Base-by-base conservation (phyloP, 805 yeast genomes). In the Candida alai region DNA sequence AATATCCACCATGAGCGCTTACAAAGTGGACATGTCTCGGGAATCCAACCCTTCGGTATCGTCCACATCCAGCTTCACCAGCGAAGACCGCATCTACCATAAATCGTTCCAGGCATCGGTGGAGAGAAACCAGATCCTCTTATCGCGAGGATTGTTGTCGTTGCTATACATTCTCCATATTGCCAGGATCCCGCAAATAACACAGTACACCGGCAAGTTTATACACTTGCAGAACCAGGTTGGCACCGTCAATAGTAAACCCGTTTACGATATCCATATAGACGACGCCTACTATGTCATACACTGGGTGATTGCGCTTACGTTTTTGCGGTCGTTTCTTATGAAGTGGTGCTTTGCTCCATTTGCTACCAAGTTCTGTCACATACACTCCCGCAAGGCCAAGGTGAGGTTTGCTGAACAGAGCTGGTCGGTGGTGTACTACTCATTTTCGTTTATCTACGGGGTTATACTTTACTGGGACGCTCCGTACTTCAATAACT, bases 381-480 rank as follows among this genome's bases (percentile, higher is more conserved):
- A 73, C 16, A 76, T 84, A 31, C 56, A 56, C 24, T 58, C 69
- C 2, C 55, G 53, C 11, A 79, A 77, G 47, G 73, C 81, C 1
- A 62, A 68, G 15, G 74, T 74, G 36, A 71, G 96, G 38, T 87
- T 84, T 52, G 83, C 86, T 37, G 96, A 87, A 58, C 96, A 87
- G 64, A 79, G 86, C 32, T 88, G 96, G 96, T 65, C 75, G 21
- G 54, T 76, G 12, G 48, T 74, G 5, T 84, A 83, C 54, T 84
- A 77, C 61, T 45, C 71, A 5, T 45, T 60, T 8, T 72, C 84
- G 7, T 78, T 79, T 52, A 29, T 53, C 1, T 60, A 62, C 38
- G 96, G 95, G 1, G 58, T 73, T 37, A 65, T 66, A 39, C 58
- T 87, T 12, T 79, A 82, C 49, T 58, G 54, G 39, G 40, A 68